These are phyloP conservation scores for Cubamyces sp. DNA, from an alignment of 768 basidiomycete genomes.

Conservation along the genomic window DNA sequence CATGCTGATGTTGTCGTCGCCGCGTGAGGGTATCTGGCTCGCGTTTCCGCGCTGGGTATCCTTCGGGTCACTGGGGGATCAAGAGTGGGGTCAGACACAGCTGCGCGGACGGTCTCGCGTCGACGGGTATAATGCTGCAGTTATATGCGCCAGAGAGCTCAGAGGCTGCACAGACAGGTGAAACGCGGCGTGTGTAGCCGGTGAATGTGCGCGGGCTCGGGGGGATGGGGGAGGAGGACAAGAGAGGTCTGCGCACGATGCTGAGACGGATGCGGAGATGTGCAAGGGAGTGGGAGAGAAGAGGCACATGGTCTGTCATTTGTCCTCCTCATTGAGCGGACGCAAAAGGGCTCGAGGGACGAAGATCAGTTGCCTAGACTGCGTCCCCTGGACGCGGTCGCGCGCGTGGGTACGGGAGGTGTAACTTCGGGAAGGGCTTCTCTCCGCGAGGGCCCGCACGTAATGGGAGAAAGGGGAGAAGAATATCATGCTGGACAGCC, in stretches of 20 bases:
- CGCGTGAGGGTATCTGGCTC: conserved; percentile 1
- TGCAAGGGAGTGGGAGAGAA: not conserved
- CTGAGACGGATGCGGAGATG: not conserved
- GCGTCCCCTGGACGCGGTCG: conserved; percentile 1
- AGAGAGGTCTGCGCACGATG: no score
- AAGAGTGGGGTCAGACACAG: not conserved
- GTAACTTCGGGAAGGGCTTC: conserved; percentile 2
- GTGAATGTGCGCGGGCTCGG: no score
- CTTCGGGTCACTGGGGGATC: not conserved
- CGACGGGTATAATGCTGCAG: no score
- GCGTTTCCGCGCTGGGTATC: conserved; percentile 2
- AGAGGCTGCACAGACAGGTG: no score
- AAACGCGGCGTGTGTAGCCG: no score
- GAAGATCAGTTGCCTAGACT: conserved; percentile 2
- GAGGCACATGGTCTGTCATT: conserved; percentile 13
- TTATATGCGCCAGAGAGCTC: no score
- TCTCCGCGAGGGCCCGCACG: not conserved
- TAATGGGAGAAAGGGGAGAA: not conserved
- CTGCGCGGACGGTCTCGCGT: not conserved
- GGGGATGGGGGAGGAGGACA: no score
- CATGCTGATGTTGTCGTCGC: not conserved
- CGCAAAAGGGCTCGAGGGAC: not conserved
- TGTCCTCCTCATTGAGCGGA: not conserved
- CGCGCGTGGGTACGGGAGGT: not conserved
- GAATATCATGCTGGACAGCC: not conserved